Evolutionary conservation across 2,329 filamentous ascomycete species (phyloP), one percentile per base, ranked within the genome.

Genomic region (Juglanconis oblonga): DNA sequence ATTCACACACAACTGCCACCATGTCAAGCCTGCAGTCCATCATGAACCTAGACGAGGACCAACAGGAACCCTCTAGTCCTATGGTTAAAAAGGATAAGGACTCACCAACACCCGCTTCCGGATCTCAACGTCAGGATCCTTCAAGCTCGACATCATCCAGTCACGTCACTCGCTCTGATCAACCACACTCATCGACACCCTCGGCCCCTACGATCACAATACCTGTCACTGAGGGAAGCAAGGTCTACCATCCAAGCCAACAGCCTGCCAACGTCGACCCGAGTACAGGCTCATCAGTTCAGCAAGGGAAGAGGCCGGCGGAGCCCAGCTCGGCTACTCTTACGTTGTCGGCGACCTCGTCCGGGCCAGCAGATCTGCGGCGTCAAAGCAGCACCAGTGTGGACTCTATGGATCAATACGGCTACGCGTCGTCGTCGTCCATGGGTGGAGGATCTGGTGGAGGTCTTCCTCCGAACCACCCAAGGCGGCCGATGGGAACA

Each of bases 11-110:
- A 66, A 62, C 67, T 68, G 65, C 71, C 71, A 72, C 71, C 73
- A 84, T 85, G 81, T 76, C 80, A 66, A 82, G 79, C 69, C 76
- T 85, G 65, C 78, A 77, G 67, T 81, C 81, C 68, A 85, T 85
- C 70, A 83, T 85, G 78, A 82, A 84, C 70, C 74, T 76, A 67
- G 78, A 81, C 67, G 79, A 82, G 66, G 80, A 81, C 67, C 74
- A 77, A 64, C 70, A 70, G 62, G 73, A 76, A 65, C 69, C 76
- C 59, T 59, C 60, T 59, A 66, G 59, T 54, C 71, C 70, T 69
- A 66, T 72, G 68, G 74, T 76, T 77, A 81, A 78, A 77, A 81
- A 73, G 74, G 72, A 74, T 68, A 72, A 71, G 65, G 72, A 72
- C 68, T 70, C 77, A 68, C 68, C 69, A 74, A 73, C 70, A 72